phyloP scores from a whole-genome alignment of 768 basidiomycete species.

The Multifurca ochricompacta region DNA sequence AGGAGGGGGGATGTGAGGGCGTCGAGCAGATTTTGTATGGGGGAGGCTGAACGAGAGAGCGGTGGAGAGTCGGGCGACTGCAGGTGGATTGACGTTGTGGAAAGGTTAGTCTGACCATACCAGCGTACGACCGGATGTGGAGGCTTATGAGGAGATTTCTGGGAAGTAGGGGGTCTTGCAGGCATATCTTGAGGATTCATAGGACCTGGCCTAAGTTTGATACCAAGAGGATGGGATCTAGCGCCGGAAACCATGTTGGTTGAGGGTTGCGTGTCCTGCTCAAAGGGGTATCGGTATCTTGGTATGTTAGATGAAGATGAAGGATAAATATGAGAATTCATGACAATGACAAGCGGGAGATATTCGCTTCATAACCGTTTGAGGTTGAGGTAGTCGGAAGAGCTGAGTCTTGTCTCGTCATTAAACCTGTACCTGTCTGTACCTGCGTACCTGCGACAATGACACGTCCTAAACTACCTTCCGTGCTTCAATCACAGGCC shows the following conservation, averaged over 20 bases:
- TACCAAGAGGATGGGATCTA: not conserved
- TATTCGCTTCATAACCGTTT: not conserved
- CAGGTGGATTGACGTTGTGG: conserved; percentile 38
- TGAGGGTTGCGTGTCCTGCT: conserved; percentile 5
- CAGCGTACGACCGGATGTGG: conserved; percentile 37
- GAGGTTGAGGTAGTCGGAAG: too few species aligned
- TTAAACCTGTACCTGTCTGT: too few species aligned
- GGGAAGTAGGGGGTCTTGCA: conserved; percentile 5
- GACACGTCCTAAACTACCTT: conserved; percentile 20
- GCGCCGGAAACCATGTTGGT: conserved; percentile 6
- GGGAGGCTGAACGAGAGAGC: conserved; percentile 18
- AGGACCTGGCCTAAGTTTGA: conserved; percentile 1
- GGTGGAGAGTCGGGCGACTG: conserved; percentile 23
- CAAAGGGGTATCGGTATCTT: not conserved
- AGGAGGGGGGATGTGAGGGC: conserved; percentile 29
- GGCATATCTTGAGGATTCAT: conserved; percentile 5
- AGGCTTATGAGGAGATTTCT: conserved; percentile 12
- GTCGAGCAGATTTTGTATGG: conserved; percentile 29
- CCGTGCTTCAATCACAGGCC: conserved; percentile 19
- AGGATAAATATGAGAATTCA: not conserved
- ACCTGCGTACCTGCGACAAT: too few species aligned
- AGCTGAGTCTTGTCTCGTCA: too few species aligned
- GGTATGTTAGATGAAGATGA: not conserved
- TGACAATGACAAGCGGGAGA: not conserved
- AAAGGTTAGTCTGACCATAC: conserved; percentile 32